Conservation (phyloP, 2,329 filamentous ascomycete species). For the Colletotrichum tabaci region DNA sequence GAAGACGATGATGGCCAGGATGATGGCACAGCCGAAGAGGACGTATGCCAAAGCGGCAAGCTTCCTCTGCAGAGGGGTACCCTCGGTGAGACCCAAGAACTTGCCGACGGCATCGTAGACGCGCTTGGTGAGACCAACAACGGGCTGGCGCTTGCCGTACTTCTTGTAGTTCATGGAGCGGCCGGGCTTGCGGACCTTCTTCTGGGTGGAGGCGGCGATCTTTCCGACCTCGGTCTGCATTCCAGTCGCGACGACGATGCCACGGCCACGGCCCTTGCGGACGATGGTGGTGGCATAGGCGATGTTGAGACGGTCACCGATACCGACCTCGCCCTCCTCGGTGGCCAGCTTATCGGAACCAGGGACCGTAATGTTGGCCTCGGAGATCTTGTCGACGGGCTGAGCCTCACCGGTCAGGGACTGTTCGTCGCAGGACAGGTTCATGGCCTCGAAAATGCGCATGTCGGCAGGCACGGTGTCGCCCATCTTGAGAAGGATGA, state of each 20-base stretch:
- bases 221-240: slow-evolving; percentile 81
- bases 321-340: slow-evolving; percentile 68
- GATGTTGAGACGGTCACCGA: slow-evolving; percentile 82
- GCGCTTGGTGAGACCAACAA: slow-evolving; percentile 63
- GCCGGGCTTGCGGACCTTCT: slow-evolving; percentile 69
- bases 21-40: slow-evolving; percentile 79
- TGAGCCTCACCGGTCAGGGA: slow-evolving; percentile 84
- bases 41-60: slow-evolving; percentile 83
- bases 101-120: slow-evolving; percentile 66
- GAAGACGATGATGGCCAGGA: slow-evolving; percentile 72
- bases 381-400: slow-evolving; percentile 76
- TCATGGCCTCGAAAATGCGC: slow-evolving; percentile 80
- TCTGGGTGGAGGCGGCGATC: slow-evolving; percentile 72
- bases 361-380: slow-evolving; percentile 61
- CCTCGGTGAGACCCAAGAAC: slow-evolving; percentile 74
- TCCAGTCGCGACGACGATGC: slow-evolving; percentile 80
- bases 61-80: slow-evolving; percentile 85
- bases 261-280: slow-evolving; percentile 79
- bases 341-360: slow-evolving; percentile 62
- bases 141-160: slow-evolving; percentile 65
- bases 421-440: slow-evolving; percentile 84
- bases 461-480: slow-evolving; percentile 83
- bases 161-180: slow-evolving; percentile 68
- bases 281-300: slow-evolving; percentile 82
- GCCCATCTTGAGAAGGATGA: slow-evolving; percentile 77